Evolutionary conservation across 208 protist genomes (phyloP).

Genomic region (Leishmania mexicana): DNA sequence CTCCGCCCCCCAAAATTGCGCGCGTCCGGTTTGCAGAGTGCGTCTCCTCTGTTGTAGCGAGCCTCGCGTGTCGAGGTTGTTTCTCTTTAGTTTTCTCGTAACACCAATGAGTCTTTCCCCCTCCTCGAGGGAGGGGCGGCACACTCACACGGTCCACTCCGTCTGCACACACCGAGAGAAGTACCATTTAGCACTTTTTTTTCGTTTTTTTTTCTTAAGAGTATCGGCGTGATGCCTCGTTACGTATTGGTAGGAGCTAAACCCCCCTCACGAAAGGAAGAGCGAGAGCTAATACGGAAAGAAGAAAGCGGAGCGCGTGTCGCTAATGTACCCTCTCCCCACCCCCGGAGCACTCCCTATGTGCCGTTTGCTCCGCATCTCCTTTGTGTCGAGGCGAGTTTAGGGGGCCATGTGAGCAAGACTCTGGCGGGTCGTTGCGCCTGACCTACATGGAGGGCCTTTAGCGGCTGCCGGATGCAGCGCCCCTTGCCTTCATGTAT

Average conservation of each 20-base stretch:
- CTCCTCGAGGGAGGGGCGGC: neutral
- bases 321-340: neutral
- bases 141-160: neutral
- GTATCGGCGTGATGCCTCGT: neutral
- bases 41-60: neutral
- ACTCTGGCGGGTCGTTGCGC: neutral
- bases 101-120: neutral
- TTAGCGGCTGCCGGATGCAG: neutral
- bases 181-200: conserved; percentile 7
- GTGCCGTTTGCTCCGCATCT: neutral
- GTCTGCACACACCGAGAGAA: neutral
- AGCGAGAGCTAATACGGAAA: neutral
- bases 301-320: neutral
- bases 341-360: neutral
- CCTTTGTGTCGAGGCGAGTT: neutral
- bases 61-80: neutral
- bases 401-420: neutral
- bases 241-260: conserved; percentile 11
- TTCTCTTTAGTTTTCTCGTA: neutral
- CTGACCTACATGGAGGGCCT: neutral
- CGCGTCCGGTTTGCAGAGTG: neutral
- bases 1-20: neutral
- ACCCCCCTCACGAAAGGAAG: neutral
- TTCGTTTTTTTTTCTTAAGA: neutral
- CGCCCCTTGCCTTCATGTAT: neutral